Percentiles rank a stretch among this genome's conserved stretches.
These are phyloP conservation scores for Cutaneotrichosporon mucoides DNA, from an alignment of 1,284 basidiomycete genomes.

Conservation along the genomic window DNA sequence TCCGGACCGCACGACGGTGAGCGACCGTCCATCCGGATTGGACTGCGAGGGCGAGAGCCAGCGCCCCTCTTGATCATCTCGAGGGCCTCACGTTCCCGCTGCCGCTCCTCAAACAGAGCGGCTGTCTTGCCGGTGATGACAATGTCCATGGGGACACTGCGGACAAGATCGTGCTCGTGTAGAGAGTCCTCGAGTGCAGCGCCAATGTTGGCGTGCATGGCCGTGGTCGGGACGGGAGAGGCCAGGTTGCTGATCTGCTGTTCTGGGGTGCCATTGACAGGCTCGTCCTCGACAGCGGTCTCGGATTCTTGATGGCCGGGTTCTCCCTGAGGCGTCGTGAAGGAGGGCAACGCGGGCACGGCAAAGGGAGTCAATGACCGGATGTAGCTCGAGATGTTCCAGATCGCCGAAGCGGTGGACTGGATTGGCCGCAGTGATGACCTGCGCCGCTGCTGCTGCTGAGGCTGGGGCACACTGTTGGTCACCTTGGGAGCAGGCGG, in stretches of 20 bases:
- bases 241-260: conserved; percentile 10
- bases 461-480: too few relatives aligned
- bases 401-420: conserved; percentile 32
- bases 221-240: conserved; percentile 22
- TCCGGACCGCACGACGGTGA: conserved; percentile 9
- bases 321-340: neutral
- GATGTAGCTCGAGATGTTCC: conserved; percentile 38
- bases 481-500: neutral
- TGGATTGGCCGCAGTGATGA: conserved; percentile 29
- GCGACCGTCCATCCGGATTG: conserved; percentile 8
- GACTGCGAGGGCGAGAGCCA: neutral
- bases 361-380: conserved; percentile 40
- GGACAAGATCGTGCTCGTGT: conserved; percentile 28
- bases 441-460: conserved; percentile 6
- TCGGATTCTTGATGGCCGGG: neutral
- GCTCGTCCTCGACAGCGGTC: neutral
- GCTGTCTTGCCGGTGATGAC: conserved; percentile 25
- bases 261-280: too few relatives aligned
- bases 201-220: conserved; percentile 4
- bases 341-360: neutral
- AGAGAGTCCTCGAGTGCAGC: conserved; percentile 3
- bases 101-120: conserved; percentile 19
- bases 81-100: conserved; percentile 23
- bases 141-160: conserved; percentile 45
- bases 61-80: conserved; percentile 16